Evolutionary conservation across 805 yeast genomes (phyloP).

Genomic region (Starmerella etchellsii): DNA sequence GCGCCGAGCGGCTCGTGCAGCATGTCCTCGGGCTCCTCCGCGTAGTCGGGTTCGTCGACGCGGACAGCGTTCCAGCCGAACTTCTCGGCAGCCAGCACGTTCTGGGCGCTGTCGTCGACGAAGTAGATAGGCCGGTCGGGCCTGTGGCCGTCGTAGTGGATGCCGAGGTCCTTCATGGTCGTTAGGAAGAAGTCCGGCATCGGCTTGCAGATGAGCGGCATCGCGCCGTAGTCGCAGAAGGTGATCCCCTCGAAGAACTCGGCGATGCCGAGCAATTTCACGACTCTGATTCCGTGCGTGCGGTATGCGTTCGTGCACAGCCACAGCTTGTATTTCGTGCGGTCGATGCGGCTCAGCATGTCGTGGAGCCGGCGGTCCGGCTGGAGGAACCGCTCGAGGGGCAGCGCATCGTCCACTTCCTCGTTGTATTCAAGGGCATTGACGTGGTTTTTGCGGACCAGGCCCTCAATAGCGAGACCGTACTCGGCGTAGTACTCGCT

Average conservation of each 20-base stretch:
- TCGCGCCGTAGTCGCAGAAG: slow-evolving; percentile 65
- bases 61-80: slow-evolving; percentile 67
- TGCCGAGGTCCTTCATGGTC: slow-evolving; percentile 48
- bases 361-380: slow-evolving; percentile 34
- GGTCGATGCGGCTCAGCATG: slow-evolving; percentile 27
- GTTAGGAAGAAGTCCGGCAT: slow-evolving; percentile 52
- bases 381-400: slow-evolving; percentile 60
- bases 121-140: slow-evolving; percentile 42
- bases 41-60: slow-evolving; percentile 50
- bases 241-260: slow-evolving; percentile 90
- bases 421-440: slow-evolving; percentile 81
- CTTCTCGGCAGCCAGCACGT: slow-evolving; percentile 57
- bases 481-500: slow-evolving; percentile 67
- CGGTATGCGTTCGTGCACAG: slow-evolving; percentile 88
- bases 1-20: slow-evolving; percentile 45
- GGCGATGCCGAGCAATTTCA: slow-evolving; percentile 72
- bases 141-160: slow-evolving; percentile 23
- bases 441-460: slow-evolving; percentile 49
- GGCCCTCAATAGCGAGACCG: slow-evolving; percentile 88
- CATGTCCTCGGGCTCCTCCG: slow-evolving; percentile 36
- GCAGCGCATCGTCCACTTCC: slow-evolving; percentile 84
- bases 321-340: slow-evolving; percentile 67
- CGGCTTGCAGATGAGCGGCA: slow-evolving; percentile 77
- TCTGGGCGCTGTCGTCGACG: slow-evolving; percentile 76
- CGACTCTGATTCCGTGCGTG: slow-evolving; percentile 74